Evolutionary conservation across 805 yeast genomes (phyloP).

Genomic region (Zygotorulaspora florentina): DNA sequence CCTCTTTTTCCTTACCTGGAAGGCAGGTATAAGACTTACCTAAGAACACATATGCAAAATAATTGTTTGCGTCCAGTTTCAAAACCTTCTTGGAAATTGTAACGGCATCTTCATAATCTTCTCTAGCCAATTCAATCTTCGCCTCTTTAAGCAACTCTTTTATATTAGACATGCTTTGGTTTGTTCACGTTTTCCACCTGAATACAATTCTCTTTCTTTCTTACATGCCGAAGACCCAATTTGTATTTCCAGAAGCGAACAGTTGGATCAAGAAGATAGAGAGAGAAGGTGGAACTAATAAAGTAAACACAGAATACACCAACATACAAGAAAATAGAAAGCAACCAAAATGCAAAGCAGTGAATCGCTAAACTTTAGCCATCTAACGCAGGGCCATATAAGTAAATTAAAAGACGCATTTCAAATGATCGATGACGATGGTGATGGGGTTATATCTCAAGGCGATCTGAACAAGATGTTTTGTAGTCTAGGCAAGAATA

Average conservation of each 20-base stretch:
- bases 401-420: slow-evolving; percentile 69
- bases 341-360: slow-evolving; percentile 22
- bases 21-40: slow-evolving; percentile 63
- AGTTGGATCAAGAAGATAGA: neutral
- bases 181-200: neutral
- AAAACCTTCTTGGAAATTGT: slow-evolving; percentile 54
- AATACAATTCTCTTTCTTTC: neutral
- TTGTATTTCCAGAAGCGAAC: neutral
- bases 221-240: neutral
- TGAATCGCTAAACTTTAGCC: slow-evolving; percentile 35
- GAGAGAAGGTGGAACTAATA: no score
- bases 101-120: slow-evolving; percentile 60
- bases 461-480: slow-evolving; percentile 54
- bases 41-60: slow-evolving; percentile 62
- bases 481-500: slow-evolving; percentile 47
- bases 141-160: slow-evolving; percentile 46
- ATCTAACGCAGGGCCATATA: slow-evolving; percentile 59
- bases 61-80: slow-evolving; percentile 50
- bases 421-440: slow-evolving; percentile 74
- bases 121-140: slow-evolving; percentile 46
- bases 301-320: neutral
- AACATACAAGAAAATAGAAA: neutral
- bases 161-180: slow-evolving; percentile 30
- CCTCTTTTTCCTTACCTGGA: slow-evolving; percentile 30
- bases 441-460: slow-evolving; percentile 59